These are phyloP conservation scores for Cercophora scortea DNA, from an alignment of 495 filamentous ascomycete genomes.

Conservation along the genomic window DNA sequence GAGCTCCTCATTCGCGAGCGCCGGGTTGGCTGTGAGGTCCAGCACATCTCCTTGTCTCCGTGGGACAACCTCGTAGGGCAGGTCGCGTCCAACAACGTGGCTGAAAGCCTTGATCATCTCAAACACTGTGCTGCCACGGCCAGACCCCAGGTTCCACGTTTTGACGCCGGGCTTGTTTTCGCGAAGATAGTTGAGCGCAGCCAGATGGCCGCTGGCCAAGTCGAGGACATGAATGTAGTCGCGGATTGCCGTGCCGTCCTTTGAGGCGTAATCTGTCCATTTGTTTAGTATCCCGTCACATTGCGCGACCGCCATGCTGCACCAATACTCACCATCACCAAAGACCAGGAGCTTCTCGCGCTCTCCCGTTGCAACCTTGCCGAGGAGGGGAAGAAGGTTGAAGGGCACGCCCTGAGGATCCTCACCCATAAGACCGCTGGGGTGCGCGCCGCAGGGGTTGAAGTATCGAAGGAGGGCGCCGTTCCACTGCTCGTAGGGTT, in stretches of 20 bases:
- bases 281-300: background rate
- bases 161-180: constrained; percentile 83
- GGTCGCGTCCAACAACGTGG: constrained; percentile 70
- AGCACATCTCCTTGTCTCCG: constrained; percentile 86
- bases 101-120: constrained; percentile 97
- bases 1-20: constrained; percentile 77
- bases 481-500: constrained; percentile 78
- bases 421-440: constrained; percentile 96
- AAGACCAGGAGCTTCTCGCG: constrained; percentile 91
- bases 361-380: constrained; percentile 92
- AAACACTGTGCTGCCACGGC: constrained; percentile 88
- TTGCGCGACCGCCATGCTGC: background rate
- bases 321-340: constrained; percentile 67
- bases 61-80: constrained; percentile 79
- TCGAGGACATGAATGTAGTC: constrained; percentile 83
- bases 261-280: constrained; percentile 78
- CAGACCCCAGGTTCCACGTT: constrained; percentile 97
- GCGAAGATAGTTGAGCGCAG: constrained; percentile 87
- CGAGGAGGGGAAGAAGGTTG: constrained; percentile 89
- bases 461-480: constrained; percentile 92
- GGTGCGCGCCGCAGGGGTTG: constrained; percentile 93
- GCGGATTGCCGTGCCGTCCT: constrained; percentile 69
- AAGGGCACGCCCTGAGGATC: constrained; percentile 93
- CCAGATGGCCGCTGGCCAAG: constrained; percentile 79
- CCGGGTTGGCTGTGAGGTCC: constrained; percentile 88